phyloP scores from a whole-genome alignment of 2,329 filamentous ascomycete genomes.

The Graphiopsis chlorocephala region DNA sequence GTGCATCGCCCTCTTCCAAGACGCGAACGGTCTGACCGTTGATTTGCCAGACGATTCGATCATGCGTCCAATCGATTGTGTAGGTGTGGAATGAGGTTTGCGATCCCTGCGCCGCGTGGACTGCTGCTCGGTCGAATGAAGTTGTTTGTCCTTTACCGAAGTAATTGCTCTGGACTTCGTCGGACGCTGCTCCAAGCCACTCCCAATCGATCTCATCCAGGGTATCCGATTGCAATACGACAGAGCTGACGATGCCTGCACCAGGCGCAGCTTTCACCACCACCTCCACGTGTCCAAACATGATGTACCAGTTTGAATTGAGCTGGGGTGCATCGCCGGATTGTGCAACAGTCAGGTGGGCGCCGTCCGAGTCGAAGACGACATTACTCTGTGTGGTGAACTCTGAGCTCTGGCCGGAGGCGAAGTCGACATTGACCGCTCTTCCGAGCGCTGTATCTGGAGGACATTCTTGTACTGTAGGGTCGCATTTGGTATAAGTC shows the following conservation, averaged over 20 bases:
- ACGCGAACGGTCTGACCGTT: slow-evolving; percentile 75
- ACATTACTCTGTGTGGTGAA: slow-evolving; percentile 70
- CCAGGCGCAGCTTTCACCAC: slow-evolving; percentile 83
- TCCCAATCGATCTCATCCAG: slow-evolving; percentile 98
- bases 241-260: slow-evolving; percentile 86
- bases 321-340: slow-evolving; percentile 84
- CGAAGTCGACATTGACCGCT: slow-evolving; percentile 82
- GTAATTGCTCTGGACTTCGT: slow-evolving; percentile 92
- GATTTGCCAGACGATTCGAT: slow-evolving; percentile 83
- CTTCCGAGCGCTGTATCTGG: slow-evolving; percentile 77
- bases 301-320: slow-evolving; percentile 92
- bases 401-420: slow-evolving; percentile 70
- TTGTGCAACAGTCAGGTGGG: slow-evolving; percentile 72
- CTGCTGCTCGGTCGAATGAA: slow-evolving; percentile 82
- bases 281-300: slow-evolving; percentile 92
- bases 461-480: slow-evolving; percentile 60
- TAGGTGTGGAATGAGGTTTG: slow-evolving; percentile 81
- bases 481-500: slow-evolving; percentile 58
- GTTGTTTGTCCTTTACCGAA: slow-evolving; percentile 89
- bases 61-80: slow-evolving; percentile 83
- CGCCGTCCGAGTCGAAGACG: slow-evolving; percentile 74
- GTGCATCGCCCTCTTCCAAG: slow-evolving; percentile 66
- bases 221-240: slow-evolving; percentile 85
- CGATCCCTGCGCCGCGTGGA: slow-evolving; percentile 66
- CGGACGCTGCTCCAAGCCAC: slow-evolving; percentile 77